Percentiles rank a stretch among this genome's conserved stretches.
Evolutionary conservation across 352 stramenopile species (phyloP).

Genomic region (Pythium rishiriense): DNA sequence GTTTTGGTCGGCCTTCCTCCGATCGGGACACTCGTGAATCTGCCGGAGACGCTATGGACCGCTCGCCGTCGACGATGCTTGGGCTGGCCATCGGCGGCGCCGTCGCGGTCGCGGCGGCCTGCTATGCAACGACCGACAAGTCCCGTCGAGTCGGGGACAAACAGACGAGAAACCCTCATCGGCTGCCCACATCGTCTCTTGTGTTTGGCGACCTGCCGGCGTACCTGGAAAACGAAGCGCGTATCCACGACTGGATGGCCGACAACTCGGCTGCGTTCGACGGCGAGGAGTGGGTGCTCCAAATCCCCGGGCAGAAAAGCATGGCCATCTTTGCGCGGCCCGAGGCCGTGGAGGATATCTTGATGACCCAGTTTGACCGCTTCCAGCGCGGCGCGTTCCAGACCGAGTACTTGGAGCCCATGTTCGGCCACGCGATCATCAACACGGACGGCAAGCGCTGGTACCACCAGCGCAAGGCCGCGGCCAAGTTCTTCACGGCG

Average conservation of each 20-base stretch:
- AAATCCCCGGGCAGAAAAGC: conserved; percentile 18
- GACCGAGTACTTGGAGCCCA: conserved; percentile 17
- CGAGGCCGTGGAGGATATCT: conserved; percentile 31
- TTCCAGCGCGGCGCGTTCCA: conserved; percentile 32
- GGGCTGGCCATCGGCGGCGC: conserved; percentile 7
- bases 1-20: no score
- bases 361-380: conserved; percentile 32
- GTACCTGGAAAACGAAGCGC: conserved; percentile 28
- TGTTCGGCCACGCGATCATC: conserved; percentile 29
- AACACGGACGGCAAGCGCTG: conserved; percentile 30
- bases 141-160: not conserved
- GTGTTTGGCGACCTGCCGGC: conserved; percentile 47
- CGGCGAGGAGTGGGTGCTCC: conserved; percentile 28
- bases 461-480: conserved; percentile 35
- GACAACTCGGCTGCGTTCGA: conserved; percentile 14
- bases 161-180: not conserved
- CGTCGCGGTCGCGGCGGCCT: not conserved
- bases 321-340: conserved; percentile 25
- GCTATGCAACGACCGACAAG: no score
- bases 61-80: conserved; percentile 1
- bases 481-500: conserved; percentile 34
- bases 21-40: no score
- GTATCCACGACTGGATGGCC: conserved; percentile 52
- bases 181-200: not conserved
- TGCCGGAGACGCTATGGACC: no score